Percentiles rank a stretch among this genome's conserved stretches.
phyloP scores from a whole-genome alignment of 345 rosid genomes.

The Lepidium sativum region DNA sequence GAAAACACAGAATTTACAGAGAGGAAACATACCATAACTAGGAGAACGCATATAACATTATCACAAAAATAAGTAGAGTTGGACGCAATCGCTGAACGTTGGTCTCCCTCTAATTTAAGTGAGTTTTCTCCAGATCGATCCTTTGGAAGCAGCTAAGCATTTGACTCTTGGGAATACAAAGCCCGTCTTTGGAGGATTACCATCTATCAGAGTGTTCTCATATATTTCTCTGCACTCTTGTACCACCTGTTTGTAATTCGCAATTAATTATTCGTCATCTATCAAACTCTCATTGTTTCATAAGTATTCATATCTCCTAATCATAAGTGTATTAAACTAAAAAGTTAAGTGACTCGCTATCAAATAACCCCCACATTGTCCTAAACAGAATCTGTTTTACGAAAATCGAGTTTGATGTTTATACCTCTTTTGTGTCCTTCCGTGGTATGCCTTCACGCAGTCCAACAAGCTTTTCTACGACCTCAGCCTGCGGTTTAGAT shows the following conservation, averaged over 20 bases:
- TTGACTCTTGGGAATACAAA: constrained; percentile 82
- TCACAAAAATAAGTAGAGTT: neutral
- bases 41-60: neutral
- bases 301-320: neutral
- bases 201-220: constrained; percentile 75
- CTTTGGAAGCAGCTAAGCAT: constrained; percentile 62
- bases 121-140: constrained; percentile 70
- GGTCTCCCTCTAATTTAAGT: neutral
- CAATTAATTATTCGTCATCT: neutral
- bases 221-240: constrained; percentile 97
- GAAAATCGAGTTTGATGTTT: constrained; percentile 1
- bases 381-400: neutral
- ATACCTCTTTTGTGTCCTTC: constrained; percentile 99
- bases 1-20: constrained; percentile 16
- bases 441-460: constrained; percentile 93
- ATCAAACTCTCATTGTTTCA: neutral
- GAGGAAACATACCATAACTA: neutral
- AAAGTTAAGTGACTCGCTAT: neutral
- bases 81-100: neutral
- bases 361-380: neutral
- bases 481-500: constrained; percentile 58
- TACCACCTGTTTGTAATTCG: constrained; percentile 48
- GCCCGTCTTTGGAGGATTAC: constrained; percentile 81
- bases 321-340: too few relatives aligned
- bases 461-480: constrained; percentile 95